These are phyloP conservation scores for Aspergillus cristatus DNA, from an alignment of 495 filamentous ascomycete species.

Conservation along the genomic window DNA sequence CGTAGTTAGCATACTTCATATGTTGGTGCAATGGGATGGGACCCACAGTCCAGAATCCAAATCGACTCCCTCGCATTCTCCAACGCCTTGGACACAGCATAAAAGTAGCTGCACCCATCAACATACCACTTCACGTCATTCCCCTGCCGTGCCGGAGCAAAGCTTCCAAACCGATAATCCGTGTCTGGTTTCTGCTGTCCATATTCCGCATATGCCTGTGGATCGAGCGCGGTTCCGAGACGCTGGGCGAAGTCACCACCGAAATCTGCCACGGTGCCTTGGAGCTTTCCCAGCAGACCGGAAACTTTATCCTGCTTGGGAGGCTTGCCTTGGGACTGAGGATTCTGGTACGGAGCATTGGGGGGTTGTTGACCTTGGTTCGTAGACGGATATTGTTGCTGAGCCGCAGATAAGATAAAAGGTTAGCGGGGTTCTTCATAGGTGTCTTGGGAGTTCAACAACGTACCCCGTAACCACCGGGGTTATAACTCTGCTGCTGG, in stretches of 20 bases:
- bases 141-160: conserved; percentile 57
- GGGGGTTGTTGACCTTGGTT: conserved; percentile 10
- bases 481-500: conserved; percentile 6
- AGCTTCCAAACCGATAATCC: conserved; percentile 69
- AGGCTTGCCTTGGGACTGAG: conserved; percentile 21
- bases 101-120: conserved; percentile 87
- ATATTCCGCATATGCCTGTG: conserved; percentile 41
- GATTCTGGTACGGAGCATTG: conserved; percentile 11
- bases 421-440: background rate
- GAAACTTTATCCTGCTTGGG: conserved; percentile 36
- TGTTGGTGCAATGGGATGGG: background rate
- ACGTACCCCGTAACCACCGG: conserved; percentile 4
- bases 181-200: conserved; percentile 33
- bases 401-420: background rate
- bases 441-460: background rate
- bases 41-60: conserved; percentile 81
- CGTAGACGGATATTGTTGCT: conserved; percentile 4
- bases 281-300: conserved; percentile 48
- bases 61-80: conserved; percentile 78
- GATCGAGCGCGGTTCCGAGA: conserved; percentile 40
- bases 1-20: background rate
- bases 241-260: conserved; percentile 42
- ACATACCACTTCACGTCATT: conserved; percentile 86
- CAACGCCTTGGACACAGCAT: conserved; percentile 75
- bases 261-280: conserved; percentile 41